These are phyloP conservation scores for Pythium aquatile DNA, from an alignment of 352 stramenopile genomes.

Conservation along the genomic window DNA sequence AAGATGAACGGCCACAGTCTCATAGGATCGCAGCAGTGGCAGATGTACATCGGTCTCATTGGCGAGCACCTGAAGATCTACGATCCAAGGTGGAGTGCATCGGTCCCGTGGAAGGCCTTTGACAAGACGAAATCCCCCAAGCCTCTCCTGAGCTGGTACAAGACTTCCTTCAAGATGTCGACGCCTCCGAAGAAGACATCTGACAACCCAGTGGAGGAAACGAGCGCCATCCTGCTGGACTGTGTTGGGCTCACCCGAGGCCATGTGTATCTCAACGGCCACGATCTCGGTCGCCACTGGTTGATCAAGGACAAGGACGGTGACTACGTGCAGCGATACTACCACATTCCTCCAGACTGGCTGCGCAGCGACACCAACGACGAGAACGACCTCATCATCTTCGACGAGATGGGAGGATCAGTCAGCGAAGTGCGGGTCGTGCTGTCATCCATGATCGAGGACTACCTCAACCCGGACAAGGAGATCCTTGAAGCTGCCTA, in stretches of 20 bases:
- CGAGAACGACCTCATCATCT: conserved; percentile 55
- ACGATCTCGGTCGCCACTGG: conserved; percentile 70
- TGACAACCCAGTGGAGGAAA: conserved; percentile 22
- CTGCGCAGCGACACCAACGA: conserved; percentile 29
- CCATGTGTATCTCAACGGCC: conserved; percentile 59
- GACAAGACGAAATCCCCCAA: conserved; percentile 11
- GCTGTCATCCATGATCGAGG: conserved; percentile 45
- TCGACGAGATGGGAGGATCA: conserved; percentile 59
- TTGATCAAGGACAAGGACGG: conserved; percentile 45
- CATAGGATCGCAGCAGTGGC: conserved; percentile 33
- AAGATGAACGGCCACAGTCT: conserved; percentile 39
- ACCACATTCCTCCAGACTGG: conserved; percentile 62
- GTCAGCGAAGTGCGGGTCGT: conserved; percentile 46
- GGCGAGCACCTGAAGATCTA: conserved; percentile 66
- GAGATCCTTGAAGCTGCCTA: conserved; percentile 2
- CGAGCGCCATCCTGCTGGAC: conserved; percentile 58
- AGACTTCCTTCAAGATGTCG: conserved; percentile 40
- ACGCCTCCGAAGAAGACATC: conserved; percentile 16
- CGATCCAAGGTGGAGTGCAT: conserved; percentile 40
- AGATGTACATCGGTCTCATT: conserved; percentile 60
- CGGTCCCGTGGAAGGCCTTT: conserved; percentile 43
- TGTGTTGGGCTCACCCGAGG: conserved; percentile 57
- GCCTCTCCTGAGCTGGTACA: conserved; percentile 53
- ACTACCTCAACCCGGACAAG: conserved; percentile 26
- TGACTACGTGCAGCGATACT: conserved; percentile 65